phyloP scores from a whole-genome alignment of 2,329 filamentous ascomycete genomes.

The Lecanicillium sp. region DNA sequence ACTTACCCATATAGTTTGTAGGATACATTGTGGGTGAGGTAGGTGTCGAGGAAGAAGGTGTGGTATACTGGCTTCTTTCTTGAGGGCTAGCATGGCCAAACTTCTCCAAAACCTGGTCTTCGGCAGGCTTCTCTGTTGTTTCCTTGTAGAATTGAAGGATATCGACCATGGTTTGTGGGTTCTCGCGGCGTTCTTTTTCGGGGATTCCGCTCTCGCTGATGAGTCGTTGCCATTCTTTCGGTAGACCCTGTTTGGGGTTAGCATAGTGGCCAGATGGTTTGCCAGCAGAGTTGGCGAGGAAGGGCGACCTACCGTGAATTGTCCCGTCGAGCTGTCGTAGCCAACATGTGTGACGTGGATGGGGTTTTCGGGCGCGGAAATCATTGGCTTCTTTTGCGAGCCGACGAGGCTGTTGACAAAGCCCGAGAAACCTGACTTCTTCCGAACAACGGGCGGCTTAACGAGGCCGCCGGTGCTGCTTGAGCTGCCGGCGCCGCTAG shows the following conservation, averaged over 20 bases:
- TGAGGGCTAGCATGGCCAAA: slow-evolving; percentile 76
- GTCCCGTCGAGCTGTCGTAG: slow-evolving; percentile 91
- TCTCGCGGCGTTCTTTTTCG: slow-evolving; percentile 90
- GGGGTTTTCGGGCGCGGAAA: slow-evolving; percentile 95
- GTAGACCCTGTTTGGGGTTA: slow-evolving; percentile 61
- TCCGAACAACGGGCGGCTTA: slow-evolving; percentile 57
- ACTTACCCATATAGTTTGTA: slow-evolving; percentile 46
- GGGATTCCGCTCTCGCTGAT: slow-evolving; percentile 94
- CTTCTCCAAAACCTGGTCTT: slow-evolving; percentile 91
- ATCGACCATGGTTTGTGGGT: slow-evolving; percentile 91
- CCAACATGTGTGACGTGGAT: slow-evolving; percentile 97
- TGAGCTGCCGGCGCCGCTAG: too few relatives aligned
- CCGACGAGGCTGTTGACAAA: slow-evolving; percentile 79
- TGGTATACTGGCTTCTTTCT: slow-evolving; percentile 38
- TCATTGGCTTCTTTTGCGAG: slow-evolving; percentile 82
- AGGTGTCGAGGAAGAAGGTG: slow-evolving; percentile 34
- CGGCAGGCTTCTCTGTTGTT: slow-evolving; percentile 69
- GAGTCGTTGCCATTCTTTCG: slow-evolving; percentile 95
- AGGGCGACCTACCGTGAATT: slow-evolving; percentile 71
- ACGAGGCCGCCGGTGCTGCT: slow-evolving; percentile 40
- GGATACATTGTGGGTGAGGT: slow-evolving; percentile 47
- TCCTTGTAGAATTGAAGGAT: slow-evolving; percentile 97
- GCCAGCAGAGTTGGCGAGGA: slow-evolving; percentile 7
- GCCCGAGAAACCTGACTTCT: slow-evolving; percentile 83
- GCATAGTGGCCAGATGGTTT: slow-evolving; percentile 12